These are phyloP conservation scores for Austroboletus niveus DNA, from an alignment of 1,284 basidiomycete genomes.

Conservation along the genomic window DNA sequence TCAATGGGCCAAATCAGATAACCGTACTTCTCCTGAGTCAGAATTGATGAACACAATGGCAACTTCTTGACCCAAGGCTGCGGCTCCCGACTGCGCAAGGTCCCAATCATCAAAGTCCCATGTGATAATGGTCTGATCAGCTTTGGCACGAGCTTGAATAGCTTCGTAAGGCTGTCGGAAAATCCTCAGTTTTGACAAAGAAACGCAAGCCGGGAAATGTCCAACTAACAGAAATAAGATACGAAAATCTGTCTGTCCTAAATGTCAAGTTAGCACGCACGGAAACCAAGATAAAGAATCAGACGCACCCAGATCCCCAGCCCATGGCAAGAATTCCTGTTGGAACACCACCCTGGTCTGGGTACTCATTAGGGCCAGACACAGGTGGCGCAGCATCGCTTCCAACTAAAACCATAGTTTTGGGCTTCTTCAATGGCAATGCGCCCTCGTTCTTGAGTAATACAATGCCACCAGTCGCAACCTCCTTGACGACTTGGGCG, in stretches of 20 bases:
- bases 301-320: constrained; percentile 55
- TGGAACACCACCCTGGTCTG: constrained; percentile 47
- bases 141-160: constrained; percentile 33
- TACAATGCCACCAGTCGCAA: constrained; percentile 70
- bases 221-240: constrained; percentile 37
- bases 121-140: constrained; percentile 35
- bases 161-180: constrained; percentile 37
- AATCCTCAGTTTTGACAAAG: not conserved
- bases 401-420: constrained; percentile 36
- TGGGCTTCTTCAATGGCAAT: constrained; percentile 50
- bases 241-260: constrained; percentile 38
- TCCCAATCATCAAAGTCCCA: constrained; percentile 39
- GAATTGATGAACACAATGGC: constrained; percentile 42
- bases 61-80: constrained; percentile 28
- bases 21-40: constrained; percentile 38
- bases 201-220: not conserved
- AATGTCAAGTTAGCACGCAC: not conserved
- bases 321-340: constrained; percentile 60
- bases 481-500: constrained; percentile 56
- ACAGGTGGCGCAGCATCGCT: constrained; percentile 57
- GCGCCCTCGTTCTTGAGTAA: constrained; percentile 71
- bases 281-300: not conserved
- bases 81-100: constrained; percentile 25
- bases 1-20: not conserved
- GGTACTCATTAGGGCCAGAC: constrained; percentile 57